Evolutionary conservation across 371 early-diverging fungal genomes (phyloP).

Genomic region (Paraphysoderma sedebokerense): DNA sequence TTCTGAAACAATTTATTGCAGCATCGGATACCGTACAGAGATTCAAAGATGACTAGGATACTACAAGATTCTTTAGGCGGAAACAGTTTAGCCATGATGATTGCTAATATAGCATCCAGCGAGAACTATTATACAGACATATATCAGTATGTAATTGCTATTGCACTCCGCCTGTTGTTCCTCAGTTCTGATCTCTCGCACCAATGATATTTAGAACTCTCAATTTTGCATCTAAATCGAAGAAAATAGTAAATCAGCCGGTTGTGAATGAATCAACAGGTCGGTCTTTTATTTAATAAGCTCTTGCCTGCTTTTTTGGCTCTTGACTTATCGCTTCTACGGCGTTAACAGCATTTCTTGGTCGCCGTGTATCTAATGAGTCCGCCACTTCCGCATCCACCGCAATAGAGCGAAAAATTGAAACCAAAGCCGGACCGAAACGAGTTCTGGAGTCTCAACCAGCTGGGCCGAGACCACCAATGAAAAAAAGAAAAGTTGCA

Average conservation of each 20-base stretch:
- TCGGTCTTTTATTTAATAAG: no score
- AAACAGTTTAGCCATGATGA: conserved; percentile 36
- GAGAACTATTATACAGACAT: conserved; percentile 27
- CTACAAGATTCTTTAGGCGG: conserved; percentile 53
- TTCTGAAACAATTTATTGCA: background rate
- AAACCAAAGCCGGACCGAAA: no score
- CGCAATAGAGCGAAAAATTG: no score
- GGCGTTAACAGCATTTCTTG: no score
- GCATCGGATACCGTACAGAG: conserved; percentile 46
- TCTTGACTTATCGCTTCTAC: no score
- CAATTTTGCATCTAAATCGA: conserved; percentile 47
- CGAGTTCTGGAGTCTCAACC: no score
- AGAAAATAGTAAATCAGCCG: conserved; percentile 33
- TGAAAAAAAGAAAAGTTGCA: no score
- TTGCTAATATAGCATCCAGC: conserved; percentile 38
- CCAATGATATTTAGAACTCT: conserved; percentile 31
- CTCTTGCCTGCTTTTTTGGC: no score
- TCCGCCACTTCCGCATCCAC: no score
- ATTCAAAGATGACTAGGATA: conserved; percentile 57
- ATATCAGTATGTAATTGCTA: conserved; percentile 13
- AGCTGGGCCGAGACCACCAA: no score
- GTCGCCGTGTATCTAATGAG: no score
- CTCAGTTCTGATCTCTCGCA: background rate
- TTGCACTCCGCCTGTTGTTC: background rate
- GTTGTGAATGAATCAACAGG: no score